Evolutionary conservation across 2,329 filamentous ascomycete species (phyloP).

Genomic region (Penicillium occitanis): DNA sequence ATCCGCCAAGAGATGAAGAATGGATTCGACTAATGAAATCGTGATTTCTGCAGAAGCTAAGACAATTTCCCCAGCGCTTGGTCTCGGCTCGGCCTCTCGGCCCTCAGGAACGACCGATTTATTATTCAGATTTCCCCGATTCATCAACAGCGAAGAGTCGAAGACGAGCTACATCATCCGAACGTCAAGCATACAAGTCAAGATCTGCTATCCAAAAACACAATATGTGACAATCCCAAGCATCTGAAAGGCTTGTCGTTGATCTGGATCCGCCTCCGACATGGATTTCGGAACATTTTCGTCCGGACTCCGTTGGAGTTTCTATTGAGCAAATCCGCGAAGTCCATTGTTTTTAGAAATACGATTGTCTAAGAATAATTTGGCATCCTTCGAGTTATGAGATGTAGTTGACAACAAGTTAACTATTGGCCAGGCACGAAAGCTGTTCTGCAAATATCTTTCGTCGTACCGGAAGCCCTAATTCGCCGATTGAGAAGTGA

Average conservation of each 20-base stretch:
- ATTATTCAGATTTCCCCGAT: neutral
- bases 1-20: neutral
- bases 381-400: neutral
- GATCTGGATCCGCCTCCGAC: neutral
- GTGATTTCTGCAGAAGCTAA: neutral
- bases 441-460: neutral
- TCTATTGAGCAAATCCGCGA: neutral
- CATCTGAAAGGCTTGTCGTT: neutral
- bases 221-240: neutral
- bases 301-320: neutral
- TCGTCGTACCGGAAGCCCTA: neutral
- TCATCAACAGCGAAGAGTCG: no score
- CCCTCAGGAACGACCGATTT: neutral
- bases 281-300: neutral
- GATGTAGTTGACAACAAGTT: neutral
- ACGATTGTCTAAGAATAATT: neutral
- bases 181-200: neutral
- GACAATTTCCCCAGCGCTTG: neutral
- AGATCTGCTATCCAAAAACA: neutral
- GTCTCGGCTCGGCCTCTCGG: neutral
- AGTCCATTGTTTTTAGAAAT: neutral
- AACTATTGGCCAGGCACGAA: neutral
- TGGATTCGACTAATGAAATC: neutral
- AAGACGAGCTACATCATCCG: neutral
- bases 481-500: neutral